Conservation (phyloP, 306 rosid genomes). For the Trifolium fragiferum region DNA sequence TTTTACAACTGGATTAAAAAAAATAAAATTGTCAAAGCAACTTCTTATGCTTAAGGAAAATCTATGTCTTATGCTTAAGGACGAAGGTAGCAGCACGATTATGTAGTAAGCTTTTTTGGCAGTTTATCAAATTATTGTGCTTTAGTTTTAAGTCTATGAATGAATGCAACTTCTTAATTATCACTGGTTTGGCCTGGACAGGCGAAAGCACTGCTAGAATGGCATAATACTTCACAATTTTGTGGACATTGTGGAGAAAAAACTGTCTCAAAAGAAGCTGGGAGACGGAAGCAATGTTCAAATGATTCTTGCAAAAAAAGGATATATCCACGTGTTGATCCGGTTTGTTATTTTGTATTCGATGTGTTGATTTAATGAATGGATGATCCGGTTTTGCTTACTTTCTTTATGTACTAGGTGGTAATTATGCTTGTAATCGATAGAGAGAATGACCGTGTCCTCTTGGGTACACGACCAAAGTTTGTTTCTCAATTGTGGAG, state of each 20-base stretch:
- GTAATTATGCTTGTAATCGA: conserved; percentile 95
- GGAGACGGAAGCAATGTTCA: conserved; percentile 82
- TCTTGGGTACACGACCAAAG: conserved; percentile 67
- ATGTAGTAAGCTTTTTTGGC: too few species aligned
- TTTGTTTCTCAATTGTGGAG: conserved; percentile 74
- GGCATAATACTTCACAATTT: conserved; percentile 73
- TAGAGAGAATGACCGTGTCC: conserved; percentile 73
- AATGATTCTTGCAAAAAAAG: conserved; percentile 73
- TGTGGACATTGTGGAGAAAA: conserved; percentile 90
- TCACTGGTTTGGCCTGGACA: conserved; percentile 47
- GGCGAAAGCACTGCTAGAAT: conserved; percentile 91
- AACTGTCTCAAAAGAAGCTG: conserved; percentile 77
- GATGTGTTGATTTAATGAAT: conserved; percentile 28
- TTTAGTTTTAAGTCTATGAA: conserved; percentile 3
- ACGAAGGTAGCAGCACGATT: too few species aligned
- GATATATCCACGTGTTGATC: conserved; percentile 92
- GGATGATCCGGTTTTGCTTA: conserved; percentile 22
- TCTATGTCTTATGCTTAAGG: too few species aligned
- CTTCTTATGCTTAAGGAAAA: too few species aligned
- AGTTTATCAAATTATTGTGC: not conserved
- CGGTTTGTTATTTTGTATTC: conserved; percentile 54
- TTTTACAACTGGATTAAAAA: too few species aligned
- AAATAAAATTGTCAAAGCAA: too few species aligned
- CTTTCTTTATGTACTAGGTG: conserved; percentile 56
- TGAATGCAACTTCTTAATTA: conserved; percentile 23